Evolutionary conservation across 345 rosid species (phyloP), one percentile per base, ranked within the genome.

Genomic region (Eucalyptus erythrocorys): DNA sequence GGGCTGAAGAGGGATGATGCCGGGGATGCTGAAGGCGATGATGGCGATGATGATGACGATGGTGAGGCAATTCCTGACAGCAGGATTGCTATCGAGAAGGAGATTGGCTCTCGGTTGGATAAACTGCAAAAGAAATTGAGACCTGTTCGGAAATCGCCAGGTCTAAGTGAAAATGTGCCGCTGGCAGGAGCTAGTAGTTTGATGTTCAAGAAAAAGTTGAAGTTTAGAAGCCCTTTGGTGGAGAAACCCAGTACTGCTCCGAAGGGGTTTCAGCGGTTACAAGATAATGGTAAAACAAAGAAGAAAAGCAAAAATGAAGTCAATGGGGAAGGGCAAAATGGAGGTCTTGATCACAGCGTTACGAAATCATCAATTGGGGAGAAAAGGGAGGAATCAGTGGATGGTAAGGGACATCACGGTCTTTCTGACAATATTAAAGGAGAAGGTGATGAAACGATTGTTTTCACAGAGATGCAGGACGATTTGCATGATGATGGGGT

Each of bases 41-140:
- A 91, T 50, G 48, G 82, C 27, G 50, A 68, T 61, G 91, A 49
- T 11, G 88, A 87, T 64, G 82, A 32, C 40, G 89, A 89, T 24
- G 90, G 53, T 51, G 89, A 55, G 59, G 19, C 64, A 85, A 86
- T 61, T 86, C 85, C 92, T 8, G 91, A 89, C 42, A 89, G 89
- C 88, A 93, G 93, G 86, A 48, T 71, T 87, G 94, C 87, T 7
- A 90, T 97, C 66, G 94, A 93, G 90, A 94, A 92, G 88, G 99
- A 95, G 95, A 94, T 97, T 87, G 96, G 88, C 87, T 90, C 92
- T 48, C 87, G 96, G 68, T 89, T 97, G 93, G 90, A 89, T 90
- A 94, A 87, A 91, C 86, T 96, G 90, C 94, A 93, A 95, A 95
- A 92, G 92, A 92, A 91, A 57, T 86, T 95, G 91, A 93, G 94